These are phyloP conservation scores for Gossypium trilobum DNA, from an alignment of 441 rosid genomes.

Conservation along the genomic window DNA sequence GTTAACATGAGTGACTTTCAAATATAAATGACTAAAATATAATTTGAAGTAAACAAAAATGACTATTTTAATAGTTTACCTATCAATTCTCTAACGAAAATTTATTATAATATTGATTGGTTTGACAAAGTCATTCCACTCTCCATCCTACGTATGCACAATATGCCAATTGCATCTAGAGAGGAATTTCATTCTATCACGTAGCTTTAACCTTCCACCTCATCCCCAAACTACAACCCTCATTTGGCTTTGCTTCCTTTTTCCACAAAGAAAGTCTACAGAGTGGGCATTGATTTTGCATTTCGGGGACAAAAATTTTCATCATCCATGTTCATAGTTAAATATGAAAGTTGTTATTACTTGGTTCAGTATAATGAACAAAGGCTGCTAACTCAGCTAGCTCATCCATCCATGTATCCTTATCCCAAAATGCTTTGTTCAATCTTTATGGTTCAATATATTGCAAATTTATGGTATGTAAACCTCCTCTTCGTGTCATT, in stretches of 20 bases:
- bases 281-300: background rate
- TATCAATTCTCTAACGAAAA: background rate
- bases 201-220: background rate
- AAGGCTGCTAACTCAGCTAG: background rate
- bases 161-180: background rate
- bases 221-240: background rate
- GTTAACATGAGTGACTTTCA: too few species aligned
- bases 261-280: background rate
- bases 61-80: too few species aligned
- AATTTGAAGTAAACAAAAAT: fast-evolving
- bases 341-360: background rate
- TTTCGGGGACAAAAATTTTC: background rate
- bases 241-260: background rate
- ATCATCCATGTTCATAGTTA: background rate
- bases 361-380: background rate
- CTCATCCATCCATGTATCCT: background rate
- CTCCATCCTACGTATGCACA: background rate
- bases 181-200: background rate
- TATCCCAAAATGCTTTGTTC: background rate
- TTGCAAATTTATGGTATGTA: background rate
- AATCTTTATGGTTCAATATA: background rate
- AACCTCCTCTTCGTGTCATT: background rate
- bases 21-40: too few species aligned
- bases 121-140: background rate
- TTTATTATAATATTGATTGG: background rate